phyloP scores from a whole-genome alignment of 139 green algal species.

The Axilococcus clingmanii region DNA sequence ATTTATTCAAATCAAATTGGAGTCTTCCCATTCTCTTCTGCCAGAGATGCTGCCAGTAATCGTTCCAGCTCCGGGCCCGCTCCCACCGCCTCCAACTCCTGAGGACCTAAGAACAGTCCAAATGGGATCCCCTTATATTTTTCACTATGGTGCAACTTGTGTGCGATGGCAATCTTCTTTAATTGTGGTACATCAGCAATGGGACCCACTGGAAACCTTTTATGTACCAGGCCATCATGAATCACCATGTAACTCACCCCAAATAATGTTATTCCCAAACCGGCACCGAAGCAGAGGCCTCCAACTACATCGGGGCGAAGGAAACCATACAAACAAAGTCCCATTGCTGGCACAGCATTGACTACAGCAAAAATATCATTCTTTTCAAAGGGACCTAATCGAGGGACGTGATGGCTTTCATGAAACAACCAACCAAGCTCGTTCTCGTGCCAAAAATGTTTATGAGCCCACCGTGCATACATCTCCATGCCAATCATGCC shows the following conservation, averaged over 20 bases:
- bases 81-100: conserved; percentile 24
- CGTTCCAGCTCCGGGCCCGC: conserved; percentile 14
- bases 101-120: conserved; percentile 85
- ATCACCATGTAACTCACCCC: conserved; percentile 98
- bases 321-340: conserved; percentile 85
- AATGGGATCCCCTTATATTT: conserved; percentile 90
- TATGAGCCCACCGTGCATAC: conserved; percentile 42
- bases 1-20: too few species aligned
- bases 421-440: conserved; percentile 71
- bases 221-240: conserved; percentile 94
- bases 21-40: not conserved
- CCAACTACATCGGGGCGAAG: conserved; percentile 60
- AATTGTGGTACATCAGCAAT: conserved; percentile 81
- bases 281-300: conserved; percentile 78
- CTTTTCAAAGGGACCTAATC: conserved; percentile 84
- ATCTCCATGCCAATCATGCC: conserved; percentile 48
- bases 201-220: conserved; percentile 84
- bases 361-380: conserved; percentile 94
- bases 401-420: conserved; percentile 86
- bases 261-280: conserved; percentile 95
- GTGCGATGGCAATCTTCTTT: conserved; percentile 73
- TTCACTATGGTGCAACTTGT: conserved; percentile 91
- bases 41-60: conserved; percentile 28
- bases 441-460: conserved; percentile 87
- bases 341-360: conserved; percentile 86